Base-by-base conservation (phyloP, 176 grass and related monocot species). In the Triticum timopheevii region DNA sequence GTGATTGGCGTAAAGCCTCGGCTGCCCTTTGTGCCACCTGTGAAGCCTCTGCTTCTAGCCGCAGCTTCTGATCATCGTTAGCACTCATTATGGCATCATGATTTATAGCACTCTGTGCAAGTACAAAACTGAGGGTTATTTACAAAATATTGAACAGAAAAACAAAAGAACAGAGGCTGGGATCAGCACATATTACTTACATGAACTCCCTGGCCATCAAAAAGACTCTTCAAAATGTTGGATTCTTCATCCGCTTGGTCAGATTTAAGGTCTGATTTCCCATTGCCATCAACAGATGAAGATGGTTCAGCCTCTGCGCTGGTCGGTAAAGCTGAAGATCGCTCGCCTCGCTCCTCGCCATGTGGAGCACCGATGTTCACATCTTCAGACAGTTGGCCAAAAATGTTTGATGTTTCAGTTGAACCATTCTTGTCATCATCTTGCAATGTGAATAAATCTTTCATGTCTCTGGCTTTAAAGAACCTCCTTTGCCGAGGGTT, bases 391-490 rank as follows among this genome's bases (percentile, higher is more conserved):
- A 98, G 38, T 30, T 95, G 93, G 7, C 86, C 80, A 58, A 98
- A 98, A 81, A 98, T 98, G 78, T 86, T 92, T 50, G 93, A 98
- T 68, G 96, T 98, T 82, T 95, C 96, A 54, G 96, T 98, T 47
- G 70, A 86, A 73, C 74, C 74, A 77, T 77, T 54, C 9, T 28
- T 56, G 74, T 77, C 74, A 17, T 76, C 73, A 15, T 76, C 73
- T 76, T 76, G 73, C 42, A 98, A 82, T 10, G 74, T 98, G 73
- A 95, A 98, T n/a, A 98, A 87, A 92, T 98, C 93, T 84, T 87
- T 91, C 93, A 98, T 98, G 86, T 98, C 96, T 87, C 87, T 98
- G 58, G 93, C 89, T 86, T 95, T 98, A 83, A 98, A 98, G 61
- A 98, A 93, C 68, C 96, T 92, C 76, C 76, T 95, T 52, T 98